Evolutionary conservation across 208 protist genomes (phyloP), one percentile per base, ranked within the genome.

Genomic region (Strigomonas culicis): DNA sequence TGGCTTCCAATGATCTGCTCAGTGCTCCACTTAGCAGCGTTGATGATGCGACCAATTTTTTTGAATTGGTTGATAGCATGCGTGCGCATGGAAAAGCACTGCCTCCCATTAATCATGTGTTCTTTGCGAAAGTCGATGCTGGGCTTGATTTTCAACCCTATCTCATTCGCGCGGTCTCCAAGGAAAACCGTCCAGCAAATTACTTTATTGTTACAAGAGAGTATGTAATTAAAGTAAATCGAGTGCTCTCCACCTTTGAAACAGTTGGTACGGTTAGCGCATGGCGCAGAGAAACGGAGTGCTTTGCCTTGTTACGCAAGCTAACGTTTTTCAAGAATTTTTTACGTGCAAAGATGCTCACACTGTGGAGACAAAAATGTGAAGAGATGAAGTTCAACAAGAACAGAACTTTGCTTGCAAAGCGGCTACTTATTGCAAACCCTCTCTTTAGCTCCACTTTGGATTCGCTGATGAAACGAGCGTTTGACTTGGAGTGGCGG

Each of bases 111-210:
- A 88, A 80, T 53, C 92, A 95, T 60, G 70, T 97, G 19, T 97
- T 93, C 62, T 90, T 88, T 53, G 92, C 88, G 1, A 77, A 80
- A 28, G 75, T 80, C 2, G 78, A 85, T 56, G 63, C 66, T 0
- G 75, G 79, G 4, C 75, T 94, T 4, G 58, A 73, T 28, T 97
- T 88, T 67, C 62, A 88, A 24, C 92, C 92, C 0, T 97, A 97
- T 66, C 70, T 91, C 55, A 79, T 97, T 52, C 75, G 84, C 7
- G 88, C 90, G 4, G 80, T 96, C 4, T 60, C 70, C 4, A 65
- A 77, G n/a, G 81, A 77, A 6, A 68, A 84, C n/a, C 59, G 72
- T 1, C 83, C 83, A 0, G 30, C 77, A 1, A 93, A 97, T 64
- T 88, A 97, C 68, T 97, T 82, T 67, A 70, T 93, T 24, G 79